Evolutionary conservation across 2,329 filamentous ascomycete genomes (phyloP).

Genomic region (Pezicula neosporulosa): DNA sequence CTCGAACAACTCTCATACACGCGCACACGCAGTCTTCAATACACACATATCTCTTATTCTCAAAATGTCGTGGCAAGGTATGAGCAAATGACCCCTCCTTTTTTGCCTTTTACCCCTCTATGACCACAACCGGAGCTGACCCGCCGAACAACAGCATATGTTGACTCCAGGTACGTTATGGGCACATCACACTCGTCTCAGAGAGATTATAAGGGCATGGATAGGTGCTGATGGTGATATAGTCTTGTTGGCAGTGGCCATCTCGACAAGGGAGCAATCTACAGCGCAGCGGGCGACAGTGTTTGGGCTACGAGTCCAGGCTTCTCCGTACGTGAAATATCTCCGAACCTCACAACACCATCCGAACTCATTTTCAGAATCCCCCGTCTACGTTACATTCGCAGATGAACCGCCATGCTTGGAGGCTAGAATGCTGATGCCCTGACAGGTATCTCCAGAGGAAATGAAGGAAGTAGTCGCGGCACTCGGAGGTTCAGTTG

Average conservation of each 20-base stretch:
- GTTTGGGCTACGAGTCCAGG: conserved; percentile 69
- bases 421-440: conserved; percentile 10
- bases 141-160: conserved; percentile 45
- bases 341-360: background rate
- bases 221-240: conserved; percentile 21
- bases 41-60: conserved; percentile 7
- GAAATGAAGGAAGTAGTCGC: conserved; percentile 57
- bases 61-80: conserved; percentile 76
- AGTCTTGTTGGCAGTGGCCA: conserved; percentile 80
- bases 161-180: conserved; percentile 54
- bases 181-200: background rate
- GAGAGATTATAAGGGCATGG: background rate
- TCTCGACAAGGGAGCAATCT: conserved; percentile 80
- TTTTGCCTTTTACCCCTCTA: conserved; percentile 1
- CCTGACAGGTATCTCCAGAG: conserved; percentile 48
- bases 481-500: conserved; percentile 46
- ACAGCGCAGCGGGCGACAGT: conserved; percentile 76
- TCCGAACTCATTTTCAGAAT: background rate
- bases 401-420: background rate
- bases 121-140: background rate
- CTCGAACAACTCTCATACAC: background rate
- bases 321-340: conserved; percentile 45
- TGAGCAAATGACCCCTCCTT: conserved; percentile 30
- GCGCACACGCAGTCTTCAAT: conserved; percentile 3
- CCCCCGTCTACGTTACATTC: background rate